Evolutionary conservation across 441 rosid species (phyloP).

Genomic region (Biscutella auriculata): DNA sequence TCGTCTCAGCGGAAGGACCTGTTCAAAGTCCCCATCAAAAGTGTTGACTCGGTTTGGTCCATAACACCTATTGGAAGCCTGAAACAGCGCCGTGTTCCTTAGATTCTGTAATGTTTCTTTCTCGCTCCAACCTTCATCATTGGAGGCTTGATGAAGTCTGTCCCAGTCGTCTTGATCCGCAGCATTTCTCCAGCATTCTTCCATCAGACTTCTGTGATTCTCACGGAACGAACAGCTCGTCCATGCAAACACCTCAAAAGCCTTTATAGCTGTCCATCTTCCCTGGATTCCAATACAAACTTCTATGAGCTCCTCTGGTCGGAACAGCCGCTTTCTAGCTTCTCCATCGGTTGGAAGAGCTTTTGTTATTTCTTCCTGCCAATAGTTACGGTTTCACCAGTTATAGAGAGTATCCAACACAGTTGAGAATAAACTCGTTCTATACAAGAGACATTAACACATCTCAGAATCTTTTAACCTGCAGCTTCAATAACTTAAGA

Average conservation of each 20-base stretch:
- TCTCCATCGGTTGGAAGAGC: constrained; percentile 27
- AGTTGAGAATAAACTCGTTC: background rate
- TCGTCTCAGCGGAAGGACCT: constrained; percentile 57
- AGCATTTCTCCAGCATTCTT: constrained; percentile 84
- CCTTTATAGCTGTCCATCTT: constrained; percentile 42
- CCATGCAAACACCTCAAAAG: constrained; percentile 85
- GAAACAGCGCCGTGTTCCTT: constrained; percentile 55
- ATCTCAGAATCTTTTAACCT: constrained; percentile 32
- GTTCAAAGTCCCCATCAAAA: constrained; percentile 53
- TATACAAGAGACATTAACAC: background rate
- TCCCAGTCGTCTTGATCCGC: constrained; percentile 78
- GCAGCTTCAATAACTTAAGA: constrained; percentile 70
- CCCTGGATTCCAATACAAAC: constrained; percentile 48
- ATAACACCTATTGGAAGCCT: constrained; percentile 61
- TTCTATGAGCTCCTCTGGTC: constrained; percentile 64
- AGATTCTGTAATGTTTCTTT: constrained; percentile 60
- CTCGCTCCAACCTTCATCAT: constrained; percentile 75
- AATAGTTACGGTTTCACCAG: constrained; percentile 1
- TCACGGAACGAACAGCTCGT: constrained; percentile 66
- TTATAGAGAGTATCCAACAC: background rate
- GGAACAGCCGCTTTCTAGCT: constrained; percentile 32
- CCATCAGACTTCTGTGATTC: constrained; percentile 56
- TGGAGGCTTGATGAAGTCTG: constrained; percentile 44
- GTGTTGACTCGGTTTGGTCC: constrained; percentile 48
- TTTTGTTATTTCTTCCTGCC: constrained; percentile 57